Evolutionary conservation across 2,329 filamentous ascomycete species (phyloP), one percentile per base, ranked within the genome.

Genomic region (Arachnomyces sp.): DNA sequence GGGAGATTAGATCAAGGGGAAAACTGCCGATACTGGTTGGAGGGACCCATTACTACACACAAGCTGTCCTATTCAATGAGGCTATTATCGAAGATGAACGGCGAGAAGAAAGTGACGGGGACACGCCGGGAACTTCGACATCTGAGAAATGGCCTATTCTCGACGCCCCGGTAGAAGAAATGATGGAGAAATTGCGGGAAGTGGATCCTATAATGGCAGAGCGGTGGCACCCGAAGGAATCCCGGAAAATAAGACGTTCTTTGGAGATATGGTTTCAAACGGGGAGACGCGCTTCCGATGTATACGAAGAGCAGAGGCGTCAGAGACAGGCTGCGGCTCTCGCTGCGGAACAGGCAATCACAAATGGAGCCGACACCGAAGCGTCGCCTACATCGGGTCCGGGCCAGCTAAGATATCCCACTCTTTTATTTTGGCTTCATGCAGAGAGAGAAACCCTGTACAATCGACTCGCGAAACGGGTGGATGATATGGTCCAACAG

Each of bases 41-140:
- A 17, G 92, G 92, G 7, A 95, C 90, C 8, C 87, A 95, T 55
- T 98, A 96, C 66, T 98, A 98, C 57, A 84, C 86, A 0, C 88
- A 95, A 54, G 80, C 86, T 1, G 72, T 98, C 12, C 72, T 98
- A 3, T 95, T 96, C 58, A 76, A 84, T 28, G 80, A 89, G 48
- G 73, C 74, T 12, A 62, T 89, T 5, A 70, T 85, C 1, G 68
- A 43, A 49, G 29, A 48, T 0, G 37, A 43, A 30, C 33, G 16
- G 13, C 31, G 33, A 5, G 38, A 52, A 3, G 50, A 61, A 46
- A 46, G 57, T 8, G 42, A 52, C 17, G 48, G 54, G 3, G 45
- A 53, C 13, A 52, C 51, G 25, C 11, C 2, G 9, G 36, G 37
- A 8, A 29, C 37, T 12, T 9, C 59, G 16, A 57, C 65, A 17